Base-by-base conservation (phyloP, 306 rosid genomes). In the Castanea mollissima region DNA sequence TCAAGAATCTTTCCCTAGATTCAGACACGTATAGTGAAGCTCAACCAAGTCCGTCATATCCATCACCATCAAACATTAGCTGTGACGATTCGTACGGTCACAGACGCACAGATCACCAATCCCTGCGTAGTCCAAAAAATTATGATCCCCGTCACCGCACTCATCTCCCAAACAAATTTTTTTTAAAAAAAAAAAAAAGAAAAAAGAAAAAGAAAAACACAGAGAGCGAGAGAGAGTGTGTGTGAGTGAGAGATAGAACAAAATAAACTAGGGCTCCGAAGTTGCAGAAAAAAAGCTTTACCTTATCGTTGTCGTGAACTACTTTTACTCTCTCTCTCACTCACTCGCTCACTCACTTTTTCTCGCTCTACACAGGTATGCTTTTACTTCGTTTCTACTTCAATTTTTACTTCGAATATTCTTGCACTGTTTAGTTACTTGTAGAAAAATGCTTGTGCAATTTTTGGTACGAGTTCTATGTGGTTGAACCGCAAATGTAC, bases 311-410 rank as follows among this genome's bases (percentile, higher is more conserved):
- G 1, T 59, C 67, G 16, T 15, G 67, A 12, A 25, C 67, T 60
- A 60, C 19, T 60, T 23, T 15, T 21, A 13, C 15, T 4, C 51
- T 67, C 72, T 67, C 72, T 62, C 10, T 62, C 69, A 3, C 67
- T 60, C 18, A 31, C 11, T 31, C 70, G 16, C 73, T 69, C 12
- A 1, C 10, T 34, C 70, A 27, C 72, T 20, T 6, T 38, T 1
- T 68, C 64, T 44, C 27, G 75, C 52, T 74, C 10, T 74, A 1
- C n/a, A 46, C 23, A 69, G 73, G 79, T 75, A 69, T n/a, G 78
- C 71, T 34, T 63, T 27, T 25, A 46, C 11, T 19, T 20, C 29
- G 55, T 6, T 25, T 46, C 21, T 12, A 63, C 70, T 74, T 56
- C 41, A 51, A 27, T 34, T 32, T 55, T 15, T 52, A 23, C 68